Evolutionary conservation across 257 asterid genomes (phyloP).

Genomic region (Penstemon barbatus): DNA sequence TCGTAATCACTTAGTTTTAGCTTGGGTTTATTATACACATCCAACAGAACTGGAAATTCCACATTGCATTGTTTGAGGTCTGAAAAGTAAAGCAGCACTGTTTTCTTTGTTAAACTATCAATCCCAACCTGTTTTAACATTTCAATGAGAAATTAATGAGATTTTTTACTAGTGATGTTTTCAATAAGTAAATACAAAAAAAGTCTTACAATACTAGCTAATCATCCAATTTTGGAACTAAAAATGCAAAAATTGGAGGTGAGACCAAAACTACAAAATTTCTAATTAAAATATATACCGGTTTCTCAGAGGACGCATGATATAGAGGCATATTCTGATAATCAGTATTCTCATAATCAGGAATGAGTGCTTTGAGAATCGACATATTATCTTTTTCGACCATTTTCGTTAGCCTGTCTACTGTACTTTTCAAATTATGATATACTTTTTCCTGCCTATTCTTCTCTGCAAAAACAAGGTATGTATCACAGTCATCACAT

Average conservation of each 20-base stretch:
- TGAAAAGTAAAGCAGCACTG: conserved; percentile 20
- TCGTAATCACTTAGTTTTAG: neutral
- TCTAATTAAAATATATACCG: neutral
- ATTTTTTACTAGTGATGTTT: too few species aligned
- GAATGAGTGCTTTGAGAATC: neutral
- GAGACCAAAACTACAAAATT: too few species aligned
- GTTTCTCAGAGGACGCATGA: neutral
- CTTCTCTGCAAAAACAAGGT: neutral
- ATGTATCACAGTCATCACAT: too few species aligned
- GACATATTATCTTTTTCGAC: neutral
- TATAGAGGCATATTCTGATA: conserved; percentile 1
- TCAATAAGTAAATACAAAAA: too few species aligned
- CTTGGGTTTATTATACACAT: neutral
- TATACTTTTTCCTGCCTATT: neutral
- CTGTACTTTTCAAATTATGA: neutral
- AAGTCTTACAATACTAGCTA: too few species aligned
- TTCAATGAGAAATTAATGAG: neutral
- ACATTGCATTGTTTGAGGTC: neutral
- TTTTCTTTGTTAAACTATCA: neutral
- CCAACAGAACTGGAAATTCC: neutral
- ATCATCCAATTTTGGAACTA: too few species aligned
- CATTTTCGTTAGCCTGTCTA: neutral
- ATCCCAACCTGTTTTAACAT: neutral
- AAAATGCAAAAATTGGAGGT: too few species aligned
- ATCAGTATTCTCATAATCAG: neutral